Evolutionary conservation across 371 early-diverging fungal genomes (phyloP).

Genomic region (Dinochytrium kinnereticum): DNA sequence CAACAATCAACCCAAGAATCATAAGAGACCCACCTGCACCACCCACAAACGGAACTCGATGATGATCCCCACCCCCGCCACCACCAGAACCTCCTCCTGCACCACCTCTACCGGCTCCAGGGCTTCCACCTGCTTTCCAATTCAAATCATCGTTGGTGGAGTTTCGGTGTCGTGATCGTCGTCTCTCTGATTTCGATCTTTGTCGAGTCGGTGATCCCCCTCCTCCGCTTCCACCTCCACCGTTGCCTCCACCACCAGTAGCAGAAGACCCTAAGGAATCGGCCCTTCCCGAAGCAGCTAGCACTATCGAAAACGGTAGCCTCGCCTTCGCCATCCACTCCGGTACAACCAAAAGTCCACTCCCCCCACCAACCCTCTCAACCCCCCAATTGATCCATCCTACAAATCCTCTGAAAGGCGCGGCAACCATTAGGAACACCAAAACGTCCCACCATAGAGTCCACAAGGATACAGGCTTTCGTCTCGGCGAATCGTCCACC

Average conservation of each 20-base stretch:
- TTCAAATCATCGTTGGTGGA: neutral
- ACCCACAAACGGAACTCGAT: neutral
- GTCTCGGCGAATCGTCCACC: too few relatives aligned
- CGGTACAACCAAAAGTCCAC: neutral
- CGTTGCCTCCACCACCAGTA: neutral
- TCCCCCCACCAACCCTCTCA: neutral
- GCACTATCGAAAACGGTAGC: neutral
- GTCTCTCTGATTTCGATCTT: neutral
- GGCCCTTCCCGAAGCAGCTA: neutral
- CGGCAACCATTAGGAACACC: neutral
- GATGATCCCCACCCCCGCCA: conserved; percentile 3
- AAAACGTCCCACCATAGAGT: neutral
- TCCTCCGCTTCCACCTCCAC: neutral
- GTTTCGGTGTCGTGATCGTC: neutral
- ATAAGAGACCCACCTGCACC: neutral
- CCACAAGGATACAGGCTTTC: too few relatives aligned
- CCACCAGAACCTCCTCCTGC: conserved; percentile 3
- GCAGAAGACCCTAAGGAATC: neutral
- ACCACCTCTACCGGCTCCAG: too few relatives aligned
- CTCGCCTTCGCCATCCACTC: neutral
- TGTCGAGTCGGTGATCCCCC: neutral
- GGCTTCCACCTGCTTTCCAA: neutral
- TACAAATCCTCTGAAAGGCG: neutral
- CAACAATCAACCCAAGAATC: conserved; percentile 14
- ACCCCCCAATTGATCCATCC: neutral